These are phyloP conservation scores for Musa acuminata DNA, from an alignment of 176 grass and related monocot genomes.

Conservation along the genomic window DNA sequence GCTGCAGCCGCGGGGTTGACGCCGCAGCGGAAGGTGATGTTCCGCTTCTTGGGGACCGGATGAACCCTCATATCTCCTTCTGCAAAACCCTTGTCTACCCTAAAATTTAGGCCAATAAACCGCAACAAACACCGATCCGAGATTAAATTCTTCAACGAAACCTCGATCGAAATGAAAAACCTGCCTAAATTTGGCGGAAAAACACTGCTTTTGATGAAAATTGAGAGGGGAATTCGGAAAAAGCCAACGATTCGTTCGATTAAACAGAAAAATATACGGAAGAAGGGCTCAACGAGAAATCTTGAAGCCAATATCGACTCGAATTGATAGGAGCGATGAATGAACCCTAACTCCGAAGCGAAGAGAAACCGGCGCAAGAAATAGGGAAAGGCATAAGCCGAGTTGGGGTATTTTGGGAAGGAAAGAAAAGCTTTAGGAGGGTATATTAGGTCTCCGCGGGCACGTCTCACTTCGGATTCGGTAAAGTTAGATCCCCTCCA, in stretches of 20 bases:
- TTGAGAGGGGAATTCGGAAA: neutral
- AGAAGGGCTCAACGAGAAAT: neutral
- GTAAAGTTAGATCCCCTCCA: neutral
- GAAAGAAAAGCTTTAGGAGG: neutral
- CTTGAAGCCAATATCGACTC: neutral
- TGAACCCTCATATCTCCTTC: slow-evolving; percentile 34
- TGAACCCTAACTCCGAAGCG: neutral
- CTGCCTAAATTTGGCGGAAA: neutral
- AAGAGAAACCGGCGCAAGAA: neutral
- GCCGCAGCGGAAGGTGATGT: slow-evolving; percentile 6
- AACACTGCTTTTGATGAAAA: neutral
- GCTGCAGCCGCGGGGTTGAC: neutral
- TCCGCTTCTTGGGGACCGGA: slow-evolving; percentile 11
- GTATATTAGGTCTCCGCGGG: neutral
- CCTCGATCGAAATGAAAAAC: neutral
- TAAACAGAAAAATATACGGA: neutral
- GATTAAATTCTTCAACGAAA: neutral
- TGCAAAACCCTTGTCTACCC: slow-evolving; percentile 3
- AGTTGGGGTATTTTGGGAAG: neutral
- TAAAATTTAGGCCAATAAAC: neutral
- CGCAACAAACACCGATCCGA: neutral
- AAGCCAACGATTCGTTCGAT: neutral
- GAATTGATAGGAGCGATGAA: neutral
- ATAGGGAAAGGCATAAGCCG: neutral
- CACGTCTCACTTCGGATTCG: neutral